Percentiles rank a stretch among this genome's conserved stretches.
Evolutionary conservation across 2,329 filamentous ascomycete species (phyloP).

Genomic region (Chaetothyriales sp.): DNA sequence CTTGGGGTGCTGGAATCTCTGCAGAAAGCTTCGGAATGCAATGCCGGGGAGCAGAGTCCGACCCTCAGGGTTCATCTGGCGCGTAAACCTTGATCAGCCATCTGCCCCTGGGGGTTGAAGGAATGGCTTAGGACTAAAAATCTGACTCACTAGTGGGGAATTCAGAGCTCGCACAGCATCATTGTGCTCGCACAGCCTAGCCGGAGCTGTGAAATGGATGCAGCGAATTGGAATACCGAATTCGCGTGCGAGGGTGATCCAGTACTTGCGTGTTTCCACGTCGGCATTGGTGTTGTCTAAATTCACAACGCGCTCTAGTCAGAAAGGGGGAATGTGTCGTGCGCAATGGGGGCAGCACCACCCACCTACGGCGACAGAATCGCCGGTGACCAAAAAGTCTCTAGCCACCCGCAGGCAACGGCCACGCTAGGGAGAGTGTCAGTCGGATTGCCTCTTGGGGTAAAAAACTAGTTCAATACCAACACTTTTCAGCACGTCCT

Average conservation of each 20-base stretch:
- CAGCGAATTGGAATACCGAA: constrained; percentile 65
- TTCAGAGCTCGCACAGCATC: constrained; percentile 64
- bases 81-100: constrained; percentile 6
- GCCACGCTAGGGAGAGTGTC: constrained; percentile 33
- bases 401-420: constrained; percentile 59
- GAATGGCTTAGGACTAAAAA: constrained; percentile 11
- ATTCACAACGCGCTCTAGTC: constrained; percentile 1
- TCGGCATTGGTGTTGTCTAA: constrained; percentile 94
- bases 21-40: constrained; percentile 64
- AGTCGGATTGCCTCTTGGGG: constrained; percentile 8
- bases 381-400: constrained; percentile 49
- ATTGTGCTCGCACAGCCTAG: constrained; percentile 68
- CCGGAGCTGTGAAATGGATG: constrained; percentile 64
- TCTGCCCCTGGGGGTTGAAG: not conserved
- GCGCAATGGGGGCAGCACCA: not conserved
- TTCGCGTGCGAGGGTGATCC: constrained; percentile 61
- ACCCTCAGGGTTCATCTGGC: constrained; percentile 68
- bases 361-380: constrained; percentile 66
- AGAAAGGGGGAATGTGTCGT: not conserved
- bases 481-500: constrained; percentile 70
- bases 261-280: constrained; percentile 59
- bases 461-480: constrained; percentile 41
- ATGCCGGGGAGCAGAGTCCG: constrained; percentile 59
- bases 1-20: constrained; percentile 59
- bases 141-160: constrained; percentile 13